Evolutionary conservation across 176 grass and related monocot genomes (phyloP).

Genomic region (Bolboschoenus planiculmis): DNA sequence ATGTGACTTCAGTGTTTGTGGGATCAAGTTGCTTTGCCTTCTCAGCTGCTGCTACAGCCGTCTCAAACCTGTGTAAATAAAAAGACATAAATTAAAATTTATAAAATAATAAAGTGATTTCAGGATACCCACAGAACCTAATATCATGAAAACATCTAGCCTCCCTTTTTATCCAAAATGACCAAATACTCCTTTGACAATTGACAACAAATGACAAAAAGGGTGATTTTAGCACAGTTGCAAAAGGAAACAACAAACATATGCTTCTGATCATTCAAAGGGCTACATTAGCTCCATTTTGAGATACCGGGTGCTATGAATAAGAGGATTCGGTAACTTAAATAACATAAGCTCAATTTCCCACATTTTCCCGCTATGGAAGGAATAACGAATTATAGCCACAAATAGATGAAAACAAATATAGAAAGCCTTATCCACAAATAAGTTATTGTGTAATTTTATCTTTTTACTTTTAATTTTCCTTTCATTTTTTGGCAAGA

Average conservation of each 20-base stretch:
- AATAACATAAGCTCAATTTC: not conserved
- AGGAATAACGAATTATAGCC: not conserved
- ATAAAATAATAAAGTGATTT: not conserved
- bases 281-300: not conserved
- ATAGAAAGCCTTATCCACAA: not conserved
- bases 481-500: not conserved
- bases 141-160: not conserved
- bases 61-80: conserved; percentile 60
- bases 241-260: not conserved
- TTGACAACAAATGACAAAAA: conserved; percentile 2
- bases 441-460: not conserved
- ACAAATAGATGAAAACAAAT: not conserved
- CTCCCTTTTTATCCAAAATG: conserved; percentile 15
- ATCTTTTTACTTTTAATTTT: not conserved
- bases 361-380: not conserved
- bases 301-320: not conserved
- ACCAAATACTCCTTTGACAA: conserved; percentile 12
- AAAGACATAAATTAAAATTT: not conserved
- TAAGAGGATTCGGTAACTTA: not conserved
- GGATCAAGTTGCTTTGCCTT: conserved; percentile 69
- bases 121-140: not conserved
- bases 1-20: conserved; percentile 45
- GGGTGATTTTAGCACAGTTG: conserved; percentile 12
- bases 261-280: not conserved
- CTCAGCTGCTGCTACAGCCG: conserved; percentile 59